Evolutionary conservation across 176 grass and related monocot species (phyloP).

Genomic region (Phoenix dactylifera): DNA sequence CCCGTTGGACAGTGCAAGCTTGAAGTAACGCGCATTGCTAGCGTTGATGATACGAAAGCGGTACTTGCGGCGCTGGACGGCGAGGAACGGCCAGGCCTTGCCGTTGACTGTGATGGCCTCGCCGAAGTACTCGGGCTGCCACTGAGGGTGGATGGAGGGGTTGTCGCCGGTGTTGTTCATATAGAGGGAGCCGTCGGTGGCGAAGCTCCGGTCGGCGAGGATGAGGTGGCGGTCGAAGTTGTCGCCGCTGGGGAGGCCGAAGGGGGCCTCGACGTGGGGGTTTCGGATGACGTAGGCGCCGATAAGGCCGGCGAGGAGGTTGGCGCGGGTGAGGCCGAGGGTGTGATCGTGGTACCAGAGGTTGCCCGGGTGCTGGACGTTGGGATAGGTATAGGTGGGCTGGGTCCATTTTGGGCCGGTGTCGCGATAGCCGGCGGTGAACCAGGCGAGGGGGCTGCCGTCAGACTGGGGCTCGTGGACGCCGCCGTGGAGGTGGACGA

Average conservation of each 20-base stretch:
- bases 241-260: slow-evolving; percentile 47
- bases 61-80: slow-evolving; percentile 38
- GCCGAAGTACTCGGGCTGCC: slow-evolving; percentile 74
- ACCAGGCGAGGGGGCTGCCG: slow-evolving; percentile 56
- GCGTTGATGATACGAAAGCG: slow-evolving; percentile 56
- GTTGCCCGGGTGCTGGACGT: slow-evolving; percentile 43
- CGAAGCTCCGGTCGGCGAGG: slow-evolving; percentile 63
- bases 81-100: slow-evolving; percentile 64
- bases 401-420: slow-evolving; percentile 26
- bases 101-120: slow-evolving; percentile 53
- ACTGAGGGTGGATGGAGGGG: slow-evolving; percentile 35
- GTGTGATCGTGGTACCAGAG: slow-evolving; percentile 81
- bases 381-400: slow-evolving; percentile 46
- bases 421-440: slow-evolving; percentile 45
- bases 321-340: slow-evolving; percentile 54
- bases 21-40: slow-evolving; percentile 66
- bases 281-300: slow-evolving; percentile 50
- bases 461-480: slow-evolving; percentile 43
- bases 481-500: slow-evolving; percentile 67
- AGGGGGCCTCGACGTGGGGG: slow-evolving; percentile 11
- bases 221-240: slow-evolving; percentile 39
- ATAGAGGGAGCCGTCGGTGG: slow-evolving; percentile 39
- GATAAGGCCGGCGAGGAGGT: slow-evolving; percentile 69
- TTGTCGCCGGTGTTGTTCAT: slow-evolving; percentile 45
- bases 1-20: slow-evolving; percentile 39